phyloP scores from a whole-genome alignment of 768 basidiomycete species.

The Hygrophorus pudorinus region DNA sequence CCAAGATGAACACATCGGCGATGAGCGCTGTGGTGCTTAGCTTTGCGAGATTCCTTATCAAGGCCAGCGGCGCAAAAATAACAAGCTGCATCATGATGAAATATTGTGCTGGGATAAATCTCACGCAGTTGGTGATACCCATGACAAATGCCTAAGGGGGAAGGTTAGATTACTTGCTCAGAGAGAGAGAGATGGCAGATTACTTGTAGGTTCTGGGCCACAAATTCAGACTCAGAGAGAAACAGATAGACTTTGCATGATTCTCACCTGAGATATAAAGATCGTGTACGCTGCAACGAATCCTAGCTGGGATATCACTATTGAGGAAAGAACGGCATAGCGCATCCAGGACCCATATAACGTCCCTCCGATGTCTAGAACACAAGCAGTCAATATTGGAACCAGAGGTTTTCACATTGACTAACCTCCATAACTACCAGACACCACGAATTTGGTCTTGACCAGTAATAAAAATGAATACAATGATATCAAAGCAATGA shows the following conservation, averaged over 20 bases:
- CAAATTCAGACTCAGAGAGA: slow-evolving; percentile 15
- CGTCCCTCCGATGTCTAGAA: slow-evolving; percentile 80
- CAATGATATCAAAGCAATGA: slow-evolving; percentile 79
- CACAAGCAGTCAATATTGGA: not conserved
- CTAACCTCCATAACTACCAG: slow-evolving; percentile 88
- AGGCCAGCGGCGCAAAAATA: slow-evolving; percentile 81
- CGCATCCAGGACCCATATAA: slow-evolving; percentile 95
- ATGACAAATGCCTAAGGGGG: slow-evolving; percentile 64
- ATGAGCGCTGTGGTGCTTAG: slow-evolving; percentile 85
- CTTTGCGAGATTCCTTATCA: slow-evolving; percentile 91
- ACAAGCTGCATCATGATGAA: slow-evolving; percentile 80
- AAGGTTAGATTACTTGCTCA: slow-evolving; percentile 1
- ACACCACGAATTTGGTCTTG: slow-evolving; percentile 77
- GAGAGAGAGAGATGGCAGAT: slow-evolving; percentile 3
- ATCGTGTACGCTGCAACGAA: slow-evolving; percentile 90
- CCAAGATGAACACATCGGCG: slow-evolving; percentile 91
- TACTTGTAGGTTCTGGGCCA: slow-evolving; percentile 77
- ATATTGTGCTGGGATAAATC: slow-evolving; percentile 55
- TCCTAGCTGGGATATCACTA: slow-evolving; percentile 82
- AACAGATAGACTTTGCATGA: no score
- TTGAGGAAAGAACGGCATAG: slow-evolving; percentile 76
- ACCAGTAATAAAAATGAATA: slow-evolving; percentile 92
- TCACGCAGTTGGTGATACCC: slow-evolving; percentile 69
- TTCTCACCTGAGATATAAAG: slow-evolving; percentile 28
- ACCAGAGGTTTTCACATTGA: not conserved